Conservation (phyloP, 116 monocot species). For the Dioscorea cayenensis region DNA sequence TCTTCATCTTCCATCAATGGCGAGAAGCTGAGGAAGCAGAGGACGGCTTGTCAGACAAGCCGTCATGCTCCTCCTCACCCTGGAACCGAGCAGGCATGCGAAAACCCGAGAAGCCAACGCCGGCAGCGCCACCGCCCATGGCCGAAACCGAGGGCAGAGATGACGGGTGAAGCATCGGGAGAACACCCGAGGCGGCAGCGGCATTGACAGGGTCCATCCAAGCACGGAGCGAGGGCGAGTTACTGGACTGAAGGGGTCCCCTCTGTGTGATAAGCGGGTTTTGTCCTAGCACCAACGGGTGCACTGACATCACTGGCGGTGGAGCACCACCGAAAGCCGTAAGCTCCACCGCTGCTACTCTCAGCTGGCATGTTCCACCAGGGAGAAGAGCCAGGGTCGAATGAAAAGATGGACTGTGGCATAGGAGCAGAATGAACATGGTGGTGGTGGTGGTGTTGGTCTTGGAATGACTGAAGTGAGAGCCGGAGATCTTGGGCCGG, state of each 20-base stretch:
- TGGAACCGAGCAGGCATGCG: background rate
- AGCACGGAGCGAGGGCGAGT: conserved; percentile 36
- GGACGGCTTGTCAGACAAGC: background rate
- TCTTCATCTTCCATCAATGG: background rate
- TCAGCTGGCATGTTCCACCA: conserved; percentile 34
- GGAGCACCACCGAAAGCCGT: conserved; percentile 15
- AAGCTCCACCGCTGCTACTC: conserved; percentile 18
- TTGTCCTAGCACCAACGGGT: conserved; percentile 31
- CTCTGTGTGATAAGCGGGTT: conserved; percentile 72
- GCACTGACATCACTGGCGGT: conserved; percentile 8
- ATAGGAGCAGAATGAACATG: background rate
- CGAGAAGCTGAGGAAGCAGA: background rate
- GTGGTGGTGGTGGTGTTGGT: conserved; percentile 17
- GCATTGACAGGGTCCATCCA: conserved; percentile 37
- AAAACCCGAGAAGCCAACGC: background rate
- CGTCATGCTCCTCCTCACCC: conserved; percentile 1
- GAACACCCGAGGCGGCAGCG: background rate
- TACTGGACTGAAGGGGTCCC: conserved; percentile 99
- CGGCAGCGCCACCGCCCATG: background rate
- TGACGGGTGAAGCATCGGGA: background rate
- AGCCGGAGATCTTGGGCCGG: conserved; percentile 74
- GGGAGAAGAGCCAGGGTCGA: conserved; percentile 7
- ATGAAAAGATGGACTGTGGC: conserved; percentile 7
- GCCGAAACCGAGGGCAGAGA: background rate
- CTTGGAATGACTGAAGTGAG: conserved; percentile 85